A percentile compares a stretch with the other conserved stretches of the same genome.
phyloP scores from a whole-genome alignment of 352 stramenopile species.

The Blastocystis sp. region DNA sequence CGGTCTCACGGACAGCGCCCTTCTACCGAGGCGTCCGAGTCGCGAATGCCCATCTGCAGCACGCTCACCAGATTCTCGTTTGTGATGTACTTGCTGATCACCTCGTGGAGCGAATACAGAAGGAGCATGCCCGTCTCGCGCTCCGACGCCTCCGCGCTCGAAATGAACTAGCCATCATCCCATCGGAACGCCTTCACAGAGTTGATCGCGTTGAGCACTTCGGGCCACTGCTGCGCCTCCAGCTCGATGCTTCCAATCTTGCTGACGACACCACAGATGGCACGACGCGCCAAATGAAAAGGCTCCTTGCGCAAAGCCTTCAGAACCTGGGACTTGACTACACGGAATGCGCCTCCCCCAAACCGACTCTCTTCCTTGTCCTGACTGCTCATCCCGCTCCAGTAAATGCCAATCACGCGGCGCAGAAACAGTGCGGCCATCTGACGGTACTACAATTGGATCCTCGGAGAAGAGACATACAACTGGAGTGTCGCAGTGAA shows the following conservation, averaged over 20 bases:
- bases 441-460: constrained; percentile 7
- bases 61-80: background rate
- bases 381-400: background rate
- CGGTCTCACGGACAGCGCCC: background rate
- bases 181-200: background rate
- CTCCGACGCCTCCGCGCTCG: background rate
- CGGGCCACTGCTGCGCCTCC: background rate
- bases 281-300: background rate
- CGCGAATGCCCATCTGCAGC: constrained; percentile 2
- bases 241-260: background rate
- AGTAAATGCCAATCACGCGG: constrained; percentile 21
- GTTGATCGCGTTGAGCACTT: background rate
- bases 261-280: constrained; percentile 32
- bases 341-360: background rate
- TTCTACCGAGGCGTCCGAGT: background rate
- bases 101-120: constrained; percentile 38
- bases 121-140: constrained; percentile 32
- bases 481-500: constrained; percentile 5
- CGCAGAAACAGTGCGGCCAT: constrained; percentile 52
- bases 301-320: background rate
- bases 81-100: constrained; percentile 23
- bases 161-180: background rate
- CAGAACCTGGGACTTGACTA: constrained; percentile 37
- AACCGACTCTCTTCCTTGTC: background rate
- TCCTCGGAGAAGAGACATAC: background rate